Conservation (phyloP, 345 rosid genomes). For the Syzygium aqueum region DNA sequence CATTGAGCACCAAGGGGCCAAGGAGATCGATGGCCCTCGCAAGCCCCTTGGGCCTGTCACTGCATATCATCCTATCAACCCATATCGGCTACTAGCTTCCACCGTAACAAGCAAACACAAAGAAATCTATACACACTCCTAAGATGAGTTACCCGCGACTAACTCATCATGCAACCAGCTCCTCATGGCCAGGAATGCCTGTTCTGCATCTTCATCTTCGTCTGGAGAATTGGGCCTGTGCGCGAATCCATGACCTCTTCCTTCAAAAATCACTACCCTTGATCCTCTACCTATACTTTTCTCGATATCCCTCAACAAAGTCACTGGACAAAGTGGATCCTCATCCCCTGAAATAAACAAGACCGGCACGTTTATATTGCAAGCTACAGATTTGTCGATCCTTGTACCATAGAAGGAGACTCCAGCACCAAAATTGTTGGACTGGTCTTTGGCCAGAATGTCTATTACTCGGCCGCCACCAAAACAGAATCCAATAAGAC, state of each 20-base stretch:
- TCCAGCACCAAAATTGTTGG: constrained; percentile 43
- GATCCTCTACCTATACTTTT: constrained; percentile 41
- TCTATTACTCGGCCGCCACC: constrained; percentile 77
- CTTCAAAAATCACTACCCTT: constrained; percentile 43
- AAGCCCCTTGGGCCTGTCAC: background rate
- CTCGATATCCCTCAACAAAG: constrained; percentile 30
- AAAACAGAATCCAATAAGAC: constrained; percentile 71
- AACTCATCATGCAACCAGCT: constrained; percentile 62
- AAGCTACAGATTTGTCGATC: constrained; percentile 37
- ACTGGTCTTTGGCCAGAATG: constrained; percentile 44
- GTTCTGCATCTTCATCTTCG: constrained; percentile 78
- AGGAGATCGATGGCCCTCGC: background rate
- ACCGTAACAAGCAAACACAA: background rate
- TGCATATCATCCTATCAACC: background rate
- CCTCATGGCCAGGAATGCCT: constrained; percentile 52
- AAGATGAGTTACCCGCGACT: constrained; percentile 3
- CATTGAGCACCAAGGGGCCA: background rate
- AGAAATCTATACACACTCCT: background rate
- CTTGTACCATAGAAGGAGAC: constrained; percentile 84
- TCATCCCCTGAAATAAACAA: constrained; percentile 64
- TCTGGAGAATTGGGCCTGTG: constrained; percentile 64
- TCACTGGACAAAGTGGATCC: constrained; percentile 60
- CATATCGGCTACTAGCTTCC: background rate
- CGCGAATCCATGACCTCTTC: constrained; percentile 73
- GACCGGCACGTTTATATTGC: constrained; percentile 51